Evolutionary conservation across 2,329 filamentous ascomycete species (phyloP).

Genomic region (Beauveria sp.): DNA sequence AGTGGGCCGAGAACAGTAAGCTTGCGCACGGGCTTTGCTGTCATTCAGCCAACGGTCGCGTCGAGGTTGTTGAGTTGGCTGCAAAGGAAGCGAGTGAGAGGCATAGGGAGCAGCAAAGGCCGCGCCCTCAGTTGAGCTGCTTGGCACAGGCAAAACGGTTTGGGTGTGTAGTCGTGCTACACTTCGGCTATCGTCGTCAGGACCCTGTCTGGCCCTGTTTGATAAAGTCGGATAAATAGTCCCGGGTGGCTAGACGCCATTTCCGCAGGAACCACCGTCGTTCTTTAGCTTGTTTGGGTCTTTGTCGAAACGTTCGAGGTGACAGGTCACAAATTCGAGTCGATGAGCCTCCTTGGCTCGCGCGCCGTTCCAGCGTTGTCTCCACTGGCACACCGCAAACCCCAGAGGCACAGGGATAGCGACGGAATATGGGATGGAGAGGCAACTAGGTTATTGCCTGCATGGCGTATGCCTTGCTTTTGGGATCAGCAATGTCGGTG

Average conservation of each 20-base stretch:
- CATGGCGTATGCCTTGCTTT: not conserved
- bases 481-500: not conserved
- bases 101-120: not conserved
- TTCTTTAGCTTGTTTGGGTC: not conserved
- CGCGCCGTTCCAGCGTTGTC: not conserved
- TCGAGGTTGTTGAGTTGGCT: not conserved
- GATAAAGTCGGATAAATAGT: not conserved
- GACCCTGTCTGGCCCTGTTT: not conserved
- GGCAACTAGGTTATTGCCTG: not conserved
- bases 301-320: not conserved
- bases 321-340: constrained; percentile 1
- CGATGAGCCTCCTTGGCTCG: not conserved
- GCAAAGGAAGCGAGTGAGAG: not conserved
- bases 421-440: not conserved
- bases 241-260: constrained; percentile 2
- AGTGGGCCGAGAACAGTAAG: not conserved
- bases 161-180: not conserved
- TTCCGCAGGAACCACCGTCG: constrained; percentile 3
- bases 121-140: too few species aligned
- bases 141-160: not conserved
- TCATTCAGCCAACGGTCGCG: not conserved
- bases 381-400: not conserved
- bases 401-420: not conserved
- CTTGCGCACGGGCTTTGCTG: not conserved
- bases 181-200: constrained; percentile 3